Conservation (phyloP, 2,329 filamentous ascomycete species). For the Arthroderma sp. region DNA sequence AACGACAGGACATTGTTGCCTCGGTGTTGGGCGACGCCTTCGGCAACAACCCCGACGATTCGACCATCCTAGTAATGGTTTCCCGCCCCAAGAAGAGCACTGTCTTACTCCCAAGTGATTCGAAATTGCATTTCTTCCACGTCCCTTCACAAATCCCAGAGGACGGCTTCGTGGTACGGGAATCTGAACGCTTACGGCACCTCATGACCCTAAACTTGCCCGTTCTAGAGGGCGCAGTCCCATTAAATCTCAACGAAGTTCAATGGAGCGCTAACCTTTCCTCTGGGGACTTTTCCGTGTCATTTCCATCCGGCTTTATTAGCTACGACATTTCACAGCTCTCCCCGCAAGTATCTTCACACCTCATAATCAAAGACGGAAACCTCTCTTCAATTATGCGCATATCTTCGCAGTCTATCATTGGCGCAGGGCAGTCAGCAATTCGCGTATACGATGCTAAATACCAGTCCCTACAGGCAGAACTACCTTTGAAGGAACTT, state of each 20-base stretch:
- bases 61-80: slow-evolving; percentile 27
- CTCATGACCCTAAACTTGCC: slow-evolving; percentile 25
- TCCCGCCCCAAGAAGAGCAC: slow-evolving; percentile 22
- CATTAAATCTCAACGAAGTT: slow-evolving; percentile 15
- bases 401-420: slow-evolving; percentile 29
- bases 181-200: slow-evolving; percentile 24
- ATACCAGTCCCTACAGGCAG: slow-evolving; percentile 33
- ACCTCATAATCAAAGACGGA: slow-evolving; percentile 25
- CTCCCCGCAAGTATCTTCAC: slow-evolving; percentile 24
- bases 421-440: slow-evolving; percentile 28
- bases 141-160: slow-evolving; percentile 19
- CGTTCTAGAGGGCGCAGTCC: slow-evolving; percentile 16
- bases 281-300: slow-evolving; percentile 27
- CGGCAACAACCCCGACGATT: slow-evolving; percentile 16
- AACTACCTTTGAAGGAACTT: slow-evolving; percentile 23
- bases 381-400: slow-evolving; percentile 30
- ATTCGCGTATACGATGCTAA: slow-evolving; percentile 35
- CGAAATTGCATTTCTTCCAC: slow-evolving; percentile 28
- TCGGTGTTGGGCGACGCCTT: slow-evolving; percentile 22
- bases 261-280: slow-evolving; percentile 30
- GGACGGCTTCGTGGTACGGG: slow-evolving; percentile 13
- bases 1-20: slow-evolving; percentile 27
- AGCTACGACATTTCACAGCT: slow-evolving; percentile 33
- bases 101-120: slow-evolving; percentile 20
- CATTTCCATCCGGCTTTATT: slow-evolving; percentile 27